Base-by-base conservation (phyloP, 164 flowering plant genomes). In the Umbilicus rupestris region DNA sequence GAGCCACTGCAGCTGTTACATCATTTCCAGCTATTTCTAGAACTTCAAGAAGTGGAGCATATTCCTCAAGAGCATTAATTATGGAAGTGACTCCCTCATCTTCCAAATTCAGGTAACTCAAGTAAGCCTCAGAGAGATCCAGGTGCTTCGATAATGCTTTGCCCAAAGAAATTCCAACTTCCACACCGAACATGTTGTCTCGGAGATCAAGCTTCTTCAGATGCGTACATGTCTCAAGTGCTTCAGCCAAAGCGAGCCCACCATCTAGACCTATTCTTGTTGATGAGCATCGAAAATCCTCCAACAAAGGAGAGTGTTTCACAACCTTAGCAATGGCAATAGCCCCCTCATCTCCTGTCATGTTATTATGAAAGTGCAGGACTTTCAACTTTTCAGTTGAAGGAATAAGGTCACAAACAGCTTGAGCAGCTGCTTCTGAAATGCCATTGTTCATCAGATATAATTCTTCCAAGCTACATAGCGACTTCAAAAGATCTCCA, bases 261-360 rank as follows among this genome's bases (percentile, higher is more conserved):
- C 99, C 97, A 63, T 88, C 92, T 19, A 86, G 73, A 12, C 73
- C 97, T 24, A 95, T 84, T 78, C 99, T 84, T 39, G 97, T 88
- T 62, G 94, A 87, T 19, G 99, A 95, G 83, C 97, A 95, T 22
- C 92, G 80, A 46, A 92, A 95, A 75, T 89, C 90, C 76, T 89
- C 96, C 74, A 94, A 73, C 31, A 68, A 46, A 17, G 89, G 87
- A 66, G 92, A 85, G 6, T 73, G 80, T 72, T 73, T 80, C 57
- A 92, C 86, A 69, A 92, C 71, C 75, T 90, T 83, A 63, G 98
- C 73, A 68, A 92, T 85, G 33, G 93, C 83, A 59, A 78, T 12
- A 11, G 98, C 98, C 30, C 98, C 98, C 55, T 92, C 90, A 76
- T 92, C 98, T 47, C 95, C 98, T 0, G 95, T 92, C 98, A 92